Evolutionary conservation across 1,139 yeast genomes (phyloP).

Genomic region (Debaryomycetaceae sp.): DNA sequence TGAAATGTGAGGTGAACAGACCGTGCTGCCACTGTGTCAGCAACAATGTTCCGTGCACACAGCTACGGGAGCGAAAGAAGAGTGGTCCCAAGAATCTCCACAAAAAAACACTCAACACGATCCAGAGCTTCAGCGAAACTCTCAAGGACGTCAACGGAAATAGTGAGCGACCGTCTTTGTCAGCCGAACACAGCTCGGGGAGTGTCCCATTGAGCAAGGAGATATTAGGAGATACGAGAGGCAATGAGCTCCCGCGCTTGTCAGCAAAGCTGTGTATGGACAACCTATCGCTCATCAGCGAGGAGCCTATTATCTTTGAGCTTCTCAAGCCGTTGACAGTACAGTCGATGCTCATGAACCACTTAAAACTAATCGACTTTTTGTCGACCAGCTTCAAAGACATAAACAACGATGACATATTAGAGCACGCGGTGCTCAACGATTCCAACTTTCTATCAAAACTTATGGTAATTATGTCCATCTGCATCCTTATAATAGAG

Average conservation of each 20-base stretch:
- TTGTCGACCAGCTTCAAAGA: conserved; percentile 16
- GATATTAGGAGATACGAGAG: neutral
- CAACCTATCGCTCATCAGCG: conserved; percentile 16
- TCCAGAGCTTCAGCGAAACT: conserved; percentile 22
- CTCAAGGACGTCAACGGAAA: conserved; percentile 5
- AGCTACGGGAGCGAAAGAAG: conserved; percentile 35
- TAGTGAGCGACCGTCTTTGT: conserved; percentile 2
- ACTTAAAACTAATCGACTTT: conserved; percentile 23
- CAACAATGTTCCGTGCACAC: conserved; percentile 36
- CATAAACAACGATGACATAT: conserved; percentile 17
- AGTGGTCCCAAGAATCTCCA: conserved; percentile 43
- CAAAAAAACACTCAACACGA: conserved; percentile 34
- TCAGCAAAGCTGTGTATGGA: conserved; percentile 13
- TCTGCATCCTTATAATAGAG: conserved; percentile 29
- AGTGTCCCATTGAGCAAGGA: conserved; percentile 1
- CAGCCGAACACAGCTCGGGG: conserved; percentile 4
- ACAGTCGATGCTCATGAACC: conserved; percentile 23
- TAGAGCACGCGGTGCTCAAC: conserved; percentile 25
- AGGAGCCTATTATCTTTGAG: conserved; percentile 21
- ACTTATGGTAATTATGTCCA: conserved; percentile 25
- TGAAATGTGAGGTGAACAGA: conserved; percentile 35
- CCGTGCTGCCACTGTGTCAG: conserved; percentile 41
- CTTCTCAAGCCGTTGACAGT: conserved; percentile 29
- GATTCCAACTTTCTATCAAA: conserved; percentile 33
- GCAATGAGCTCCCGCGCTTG: neutral